Evolutionary conservation across 352 stramenopile species (phyloP), one percentile per base, ranked within the genome.

Genomic region (Phytophthora europaea): DNA sequence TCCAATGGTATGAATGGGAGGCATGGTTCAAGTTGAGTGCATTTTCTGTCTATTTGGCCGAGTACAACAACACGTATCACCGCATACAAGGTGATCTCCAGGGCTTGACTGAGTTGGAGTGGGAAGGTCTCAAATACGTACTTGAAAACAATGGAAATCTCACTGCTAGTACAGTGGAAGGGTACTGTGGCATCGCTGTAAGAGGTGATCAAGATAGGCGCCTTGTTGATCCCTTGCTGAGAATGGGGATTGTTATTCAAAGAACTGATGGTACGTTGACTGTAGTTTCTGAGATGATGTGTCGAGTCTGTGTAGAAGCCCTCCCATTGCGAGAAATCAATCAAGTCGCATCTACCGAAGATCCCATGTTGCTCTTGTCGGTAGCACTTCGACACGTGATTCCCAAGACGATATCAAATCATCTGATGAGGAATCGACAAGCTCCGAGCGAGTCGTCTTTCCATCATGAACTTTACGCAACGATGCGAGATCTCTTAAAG

Each of bases 1-100:
- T 51, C 5, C 45, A 71, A 7, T 22, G 52, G 43, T 5, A 53
- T 47, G n/a, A 65, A 59, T 71, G 54, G 64, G 48, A 71, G 15
- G 4, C 3, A 10, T 71, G 55, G 54, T 65, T 71, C 33, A 60
- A 60, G 16, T 22, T 58, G 47, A 31, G 26, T 56, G 10, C 28
- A 15, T 12, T 51, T 0, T 5, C 12, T 22, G 43, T 10, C 13
- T 56, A 56, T 56, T 38, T 56, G 50, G 26, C 20, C 13, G 4
- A 18, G 5, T 56, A 38, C 50, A 56, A 56, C 23, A 31, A 6
- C 15, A 56, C 50, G 13, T 56, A 56, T n/a, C 20, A 34, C 15
- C 18, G 22, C 9, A 31, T 56, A 7, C 57, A 51, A 53, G 40
- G 15, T 16, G 23, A 55, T 43, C 26, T 64, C 16, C 40, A 9